Evolutionary conservation across 2,329 filamentous ascomycete genomes (phyloP), one percentile per base, ranked within the genome.

Genomic region (Talaromyces verruculosus): DNA sequence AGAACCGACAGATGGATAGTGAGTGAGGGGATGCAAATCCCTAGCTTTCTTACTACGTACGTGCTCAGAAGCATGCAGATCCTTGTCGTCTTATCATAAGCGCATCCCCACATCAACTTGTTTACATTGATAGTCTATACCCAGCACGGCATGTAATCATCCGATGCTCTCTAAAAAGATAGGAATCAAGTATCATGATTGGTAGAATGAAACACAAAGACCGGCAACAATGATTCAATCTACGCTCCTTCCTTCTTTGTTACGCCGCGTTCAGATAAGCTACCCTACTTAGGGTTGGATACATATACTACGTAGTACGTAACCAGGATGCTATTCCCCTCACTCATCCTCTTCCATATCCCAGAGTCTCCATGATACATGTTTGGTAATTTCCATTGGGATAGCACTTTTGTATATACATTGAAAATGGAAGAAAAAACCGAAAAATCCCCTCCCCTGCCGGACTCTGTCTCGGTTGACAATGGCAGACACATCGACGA

Each of bases 401-500:
- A 5, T 49, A 13, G 13, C 22, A 28, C 10, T 17, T 17, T 15
- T 53, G 25, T 33, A 11, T 5, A 30, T 30, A 33, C 15, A 53
- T 33, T n/a, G n/a, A 47, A 45, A 33, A 53, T 53, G 49, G 2
- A 28, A 11, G 49, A 33, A 33, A n/a, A 28, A 49, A 2, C 15
- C 25, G 55, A 58, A 43, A 64, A 49, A 53, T 51, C 47, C 37
- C 71, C 75, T 39, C 22, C 28, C n/a, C 25, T 19, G 0, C 58
- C 45, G 6, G 41, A 53, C 28, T 33, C 35, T 51, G 47, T 8
- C 11, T 51, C 47, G 13, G 22, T 51, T 6, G 30, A 53, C 17
- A 58, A 47, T 37, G 28, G 45, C 39, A 41, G n/a, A 25, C 71
- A 71, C 57, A 55, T 72, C 39, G 73, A 76, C 55, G 69, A 72